Base-by-base conservation (phyloP, 208 protist species). In the Eutreptiella sp. region DNA sequence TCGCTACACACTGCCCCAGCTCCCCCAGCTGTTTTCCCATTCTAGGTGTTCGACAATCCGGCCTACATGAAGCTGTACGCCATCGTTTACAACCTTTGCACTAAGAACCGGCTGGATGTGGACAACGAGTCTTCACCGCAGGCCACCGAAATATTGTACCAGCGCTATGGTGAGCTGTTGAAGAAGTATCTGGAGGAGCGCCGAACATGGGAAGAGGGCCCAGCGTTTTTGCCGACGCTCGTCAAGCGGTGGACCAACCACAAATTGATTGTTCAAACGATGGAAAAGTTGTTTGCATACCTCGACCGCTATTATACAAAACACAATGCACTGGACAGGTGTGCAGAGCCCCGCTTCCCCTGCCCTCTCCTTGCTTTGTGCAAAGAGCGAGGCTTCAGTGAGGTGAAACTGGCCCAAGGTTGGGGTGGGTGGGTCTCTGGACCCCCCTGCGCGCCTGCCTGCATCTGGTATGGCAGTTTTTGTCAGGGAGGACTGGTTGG, bases 231-330 rank as follows among this genome's bases (percentile, higher is more conserved):
- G 9, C 14, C 14, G 28, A 9, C n/a, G 11, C 31, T 57, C n/a
- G 50, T 57, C 11, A 14, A n/a, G 36, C 14, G 29, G 28, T 57
- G 50, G 50, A 32, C 33, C n/a, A 57, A 57, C 24, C 50, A 57
- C 36, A 57, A 57, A 26, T 11, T 57, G 31, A 57, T 57, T 26
- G 50, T 57, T 14, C n/a, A 57, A 33, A 39, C n/a, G 50, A 57
- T 32, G 50, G n/a, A n/a, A 7, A 31, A 46, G 14, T 33, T 57
- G n/a, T 7, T 57, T 9, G 50, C 9, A 11, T 57, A 57, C 50
- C 31, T 57, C n/a, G 50, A 57, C 50, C 31, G 50, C n/a, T 57
- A 42, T 33, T 57, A 42, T 33, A 57, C 50, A 16, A 53, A 57
- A n/a, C 50, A 57, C 36, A 57, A 7, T 9, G 14, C 16, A 11